phyloP scores from a whole-genome alignment of 73 alveolate genomes.

The Halteria grandinella region DNA sequence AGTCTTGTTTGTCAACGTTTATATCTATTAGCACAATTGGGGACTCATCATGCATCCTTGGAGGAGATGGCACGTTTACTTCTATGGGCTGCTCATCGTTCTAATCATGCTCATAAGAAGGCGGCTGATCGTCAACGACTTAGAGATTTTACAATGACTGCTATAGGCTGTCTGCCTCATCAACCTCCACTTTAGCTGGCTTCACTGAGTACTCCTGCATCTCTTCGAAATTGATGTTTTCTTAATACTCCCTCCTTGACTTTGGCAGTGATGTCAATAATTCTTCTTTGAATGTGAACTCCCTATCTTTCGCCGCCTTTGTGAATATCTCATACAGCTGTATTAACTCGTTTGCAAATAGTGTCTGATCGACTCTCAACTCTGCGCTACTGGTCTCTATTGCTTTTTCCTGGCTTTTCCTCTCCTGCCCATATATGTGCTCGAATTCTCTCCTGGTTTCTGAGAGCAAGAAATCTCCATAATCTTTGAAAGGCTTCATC shows the following conservation, averaged over 20 bases:
- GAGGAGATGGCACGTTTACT: too few species aligned
- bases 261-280: slow-evolving; percentile 5
- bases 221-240: slow-evolving; percentile 12
- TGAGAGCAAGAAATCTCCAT: slow-evolving; percentile 8
- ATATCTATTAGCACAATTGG: too few species aligned
- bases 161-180: too few species aligned
- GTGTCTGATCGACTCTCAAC: background rate
- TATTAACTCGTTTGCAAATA: slow-evolving; percentile 29
- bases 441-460: background rate
- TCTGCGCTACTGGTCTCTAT: background rate
- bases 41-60: too few species aligned
- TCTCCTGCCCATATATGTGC: slow-evolving; percentile 12
- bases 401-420: slow-evolving; percentile 5
- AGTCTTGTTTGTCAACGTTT: too few species aligned
- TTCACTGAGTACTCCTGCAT: too few species aligned
- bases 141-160: too few species aligned
- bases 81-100: too few species aligned
- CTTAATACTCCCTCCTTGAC: slow-evolving; percentile 21
- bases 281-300: background rate
- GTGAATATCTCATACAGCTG: background rate
- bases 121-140: too few species aligned
- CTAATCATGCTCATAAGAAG: too few species aligned
- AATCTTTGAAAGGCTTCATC: background rate
- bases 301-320: background rate
- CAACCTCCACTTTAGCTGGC: too few species aligned